A percentile compares a stretch with the other conserved stretches of the same genome.
These are phyloP conservation scores for Tetrahymena thermophila DNA, from an alignment of 73 alveolate genomes.

Conservation along the genomic window DNA sequence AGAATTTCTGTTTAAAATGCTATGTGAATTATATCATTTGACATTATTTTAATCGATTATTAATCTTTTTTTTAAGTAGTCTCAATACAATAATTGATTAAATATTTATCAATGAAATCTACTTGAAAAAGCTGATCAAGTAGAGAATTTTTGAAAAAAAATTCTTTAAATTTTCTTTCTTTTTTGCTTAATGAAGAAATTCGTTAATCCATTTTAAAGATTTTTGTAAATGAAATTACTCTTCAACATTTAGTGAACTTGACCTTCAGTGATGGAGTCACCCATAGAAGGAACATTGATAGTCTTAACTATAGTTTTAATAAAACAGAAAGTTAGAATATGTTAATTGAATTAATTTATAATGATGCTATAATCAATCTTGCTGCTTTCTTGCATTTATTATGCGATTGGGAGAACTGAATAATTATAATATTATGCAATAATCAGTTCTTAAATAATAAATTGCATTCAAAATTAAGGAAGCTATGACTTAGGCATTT, in stretches of 20 bases:
- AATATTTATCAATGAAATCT: background rate
- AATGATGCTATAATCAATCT: background rate
- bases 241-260: constrained; percentile 42
- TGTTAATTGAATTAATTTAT: too few relatives aligned
- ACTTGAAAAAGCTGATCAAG: background rate
- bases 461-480: background rate
- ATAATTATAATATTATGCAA: background rate
- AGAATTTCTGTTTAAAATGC: background rate
- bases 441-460: background rate
- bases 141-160: background rate
- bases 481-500: background rate
- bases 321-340: background rate
- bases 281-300: constrained; percentile 75
- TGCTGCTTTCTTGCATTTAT: background rate
- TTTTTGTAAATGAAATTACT: constrained; percentile 4
- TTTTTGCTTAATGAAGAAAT: background rate
- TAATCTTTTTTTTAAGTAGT: too few relatives aligned
- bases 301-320: constrained; percentile 8
- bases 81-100: too few relatives aligned
- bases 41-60: too few relatives aligned
- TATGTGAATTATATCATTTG: too few relatives aligned
- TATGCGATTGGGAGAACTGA: background rate
- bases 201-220: background rate
- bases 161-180: background rate
- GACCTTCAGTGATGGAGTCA: constrained; percentile 76